These are phyloP conservation scores for Lasiosphaeria hispida DNA, from an alignment of 495 filamentous ascomycete genomes.

Conservation along the genomic window DNA sequence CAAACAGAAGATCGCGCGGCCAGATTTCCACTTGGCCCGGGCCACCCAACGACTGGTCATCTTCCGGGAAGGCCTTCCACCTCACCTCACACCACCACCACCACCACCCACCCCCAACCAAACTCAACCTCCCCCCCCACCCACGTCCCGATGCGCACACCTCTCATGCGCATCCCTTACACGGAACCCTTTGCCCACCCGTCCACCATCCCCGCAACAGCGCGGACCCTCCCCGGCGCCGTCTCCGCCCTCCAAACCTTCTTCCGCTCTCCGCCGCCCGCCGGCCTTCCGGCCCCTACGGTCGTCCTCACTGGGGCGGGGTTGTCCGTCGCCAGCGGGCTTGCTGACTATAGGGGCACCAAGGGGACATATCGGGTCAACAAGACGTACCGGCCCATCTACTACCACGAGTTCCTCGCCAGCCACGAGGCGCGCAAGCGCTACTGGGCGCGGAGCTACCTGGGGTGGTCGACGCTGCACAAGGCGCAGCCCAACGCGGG, in stretches of 20 bases:
- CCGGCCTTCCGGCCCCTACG: conserved; percentile 41
- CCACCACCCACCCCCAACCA: not conserved
- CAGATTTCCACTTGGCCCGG: not conserved
- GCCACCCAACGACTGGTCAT: not conserved
- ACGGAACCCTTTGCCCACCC: conserved; percentile 80
- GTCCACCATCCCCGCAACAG: conserved; percentile 66
- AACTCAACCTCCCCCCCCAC: not conserved
- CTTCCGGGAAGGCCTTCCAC: not conserved
- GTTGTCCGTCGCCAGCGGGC: conserved; percentile 86
- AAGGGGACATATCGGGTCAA: conserved; percentile 92
- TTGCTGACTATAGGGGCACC: conserved; percentile 87
- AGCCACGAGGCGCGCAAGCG: conserved; percentile 86
- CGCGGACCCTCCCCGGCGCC: conserved; percentile 67
- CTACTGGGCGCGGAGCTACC: conserved; percentile 93
- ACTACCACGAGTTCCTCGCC: conserved; percentile 80
- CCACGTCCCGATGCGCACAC: conserved; percentile 19
- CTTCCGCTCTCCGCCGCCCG: conserved; percentile 57
- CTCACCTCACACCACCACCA: not conserved
- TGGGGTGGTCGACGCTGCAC: conserved; percentile 82
- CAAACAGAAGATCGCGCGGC: too few relatives aligned
- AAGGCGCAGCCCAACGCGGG: conserved; percentile 76
- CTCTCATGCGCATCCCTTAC: conserved; percentile 82
- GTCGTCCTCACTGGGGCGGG: conserved; percentile 91
- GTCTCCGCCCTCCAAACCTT: conserved; percentile 73
- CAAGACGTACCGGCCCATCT: conserved; percentile 84